Conservation (phyloP, 768 basidiomycete species). For the Roridomyces roridus region DNA sequence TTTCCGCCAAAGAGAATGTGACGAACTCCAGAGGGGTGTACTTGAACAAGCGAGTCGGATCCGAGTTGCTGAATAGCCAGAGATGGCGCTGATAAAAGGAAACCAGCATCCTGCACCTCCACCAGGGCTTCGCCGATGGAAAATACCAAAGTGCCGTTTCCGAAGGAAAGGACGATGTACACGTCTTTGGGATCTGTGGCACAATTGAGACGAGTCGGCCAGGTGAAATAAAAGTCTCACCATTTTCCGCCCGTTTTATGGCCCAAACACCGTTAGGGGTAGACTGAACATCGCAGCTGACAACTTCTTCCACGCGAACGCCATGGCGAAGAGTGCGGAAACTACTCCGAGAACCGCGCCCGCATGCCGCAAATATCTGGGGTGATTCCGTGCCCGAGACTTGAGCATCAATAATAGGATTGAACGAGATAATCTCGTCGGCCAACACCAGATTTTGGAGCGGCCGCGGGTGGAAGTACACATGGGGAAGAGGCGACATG, state of each 20-base stretch:
- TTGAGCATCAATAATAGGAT: conserved; percentile 92
- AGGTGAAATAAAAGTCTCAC: conserved; percentile 57
- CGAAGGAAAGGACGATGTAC: conserved; percentile 97
- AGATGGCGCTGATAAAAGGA: conserved; percentile 95
- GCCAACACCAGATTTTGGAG: conserved; percentile 91
- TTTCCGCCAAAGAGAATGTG: conserved; percentile 91
- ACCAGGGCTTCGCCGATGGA: conserved; percentile 99
- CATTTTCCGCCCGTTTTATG: conserved; percentile 87
- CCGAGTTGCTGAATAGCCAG: conserved; percentile 98
- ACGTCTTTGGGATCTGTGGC: conserved; percentile 88
- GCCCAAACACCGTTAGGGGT: conserved; percentile 99
- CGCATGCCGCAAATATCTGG: conserved; percentile 96
- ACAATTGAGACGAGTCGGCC: background rate
- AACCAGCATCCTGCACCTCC: conserved; percentile 99
- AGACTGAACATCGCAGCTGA: conserved; percentile 94
- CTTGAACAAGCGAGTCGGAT: conserved; percentile 91
- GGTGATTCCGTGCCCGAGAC: conserved; percentile 93
- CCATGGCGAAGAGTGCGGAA: conserved; percentile 92
- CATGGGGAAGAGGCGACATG: conserved; percentile 79
- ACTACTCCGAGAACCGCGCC: conserved; percentile 86
- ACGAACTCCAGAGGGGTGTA: conserved; percentile 95
- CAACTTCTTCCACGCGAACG: conserved; percentile 92
- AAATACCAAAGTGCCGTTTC: conserved; percentile 95
- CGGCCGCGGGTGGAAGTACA: conserved; percentile 84
- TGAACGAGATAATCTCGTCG: conserved; percentile 89